Evolutionary conservation across 495 filamentous ascomycete genomes (phyloP).

Genomic region (Glarea lozoyensis): DNA sequence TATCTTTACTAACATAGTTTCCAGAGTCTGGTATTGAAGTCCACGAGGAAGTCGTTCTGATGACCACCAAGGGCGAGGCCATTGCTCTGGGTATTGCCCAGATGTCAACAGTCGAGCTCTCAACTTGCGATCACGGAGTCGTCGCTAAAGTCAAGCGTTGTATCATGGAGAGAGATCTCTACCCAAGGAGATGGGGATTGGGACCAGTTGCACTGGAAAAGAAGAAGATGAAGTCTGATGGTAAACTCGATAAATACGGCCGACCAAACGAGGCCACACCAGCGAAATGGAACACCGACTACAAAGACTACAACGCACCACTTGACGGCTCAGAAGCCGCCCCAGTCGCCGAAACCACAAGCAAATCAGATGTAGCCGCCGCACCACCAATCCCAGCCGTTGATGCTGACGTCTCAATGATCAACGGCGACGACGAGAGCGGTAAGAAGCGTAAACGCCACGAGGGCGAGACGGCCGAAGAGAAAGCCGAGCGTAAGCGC

Average conservation of each 20-base stretch:
- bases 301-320: conserved; percentile 71
- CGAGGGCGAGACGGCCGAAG: conserved; percentile 71
- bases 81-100: conserved; percentile 92
- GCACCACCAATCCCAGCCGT: conserved; percentile 27
- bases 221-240: conserved; percentile 98
- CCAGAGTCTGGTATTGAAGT: conserved; percentile 77
- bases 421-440: conserved; percentile 29
- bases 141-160: conserved; percentile 96
- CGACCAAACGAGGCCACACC: conserved; percentile 86
- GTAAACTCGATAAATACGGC: conserved; percentile 96
- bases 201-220: conserved; percentile 87
- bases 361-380: conserved; percentile 28
- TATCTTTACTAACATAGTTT: conserved; percentile 12
- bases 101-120: conserved; percentile 90
- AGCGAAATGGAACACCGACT: conserved; percentile 77
- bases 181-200: conserved; percentile 90
- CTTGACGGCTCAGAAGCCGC: conserved; percentile 25
- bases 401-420: conserved; percentile 31
- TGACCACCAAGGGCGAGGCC: conserved; percentile 97
- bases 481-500: conserved; percentile 40
- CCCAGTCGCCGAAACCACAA: conserved; percentile 25
- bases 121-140: conserved; percentile 88
- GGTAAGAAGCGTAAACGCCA: conserved; percentile 77
- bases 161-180: conserved; percentile 98
- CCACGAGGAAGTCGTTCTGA: conserved; percentile 87